A percentile compares a stretch with the other conserved stretches of the same genome.
These are phyloP conservation scores for Aspergillus floridensis DNA, from an alignment of 2,329 filamentous ascomycete species.

Conservation along the genomic window DNA sequence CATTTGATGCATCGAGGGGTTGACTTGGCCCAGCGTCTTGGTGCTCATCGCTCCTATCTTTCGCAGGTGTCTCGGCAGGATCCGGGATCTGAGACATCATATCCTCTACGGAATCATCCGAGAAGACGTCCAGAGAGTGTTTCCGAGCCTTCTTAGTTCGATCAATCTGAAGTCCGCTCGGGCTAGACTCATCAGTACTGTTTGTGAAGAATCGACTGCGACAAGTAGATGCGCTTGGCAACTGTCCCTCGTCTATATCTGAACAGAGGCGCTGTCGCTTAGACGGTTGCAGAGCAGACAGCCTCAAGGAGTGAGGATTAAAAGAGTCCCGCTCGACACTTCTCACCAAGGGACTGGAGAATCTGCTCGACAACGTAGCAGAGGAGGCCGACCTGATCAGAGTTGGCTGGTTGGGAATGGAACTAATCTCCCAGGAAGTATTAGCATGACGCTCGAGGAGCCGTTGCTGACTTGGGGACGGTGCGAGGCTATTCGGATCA, in stretches of 20 bases:
- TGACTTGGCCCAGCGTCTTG: background rate
- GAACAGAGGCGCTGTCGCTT: slow-evolving; percentile 55
- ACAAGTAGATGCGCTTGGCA: slow-evolving; percentile 31
- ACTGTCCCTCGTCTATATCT: slow-evolving; percentile 39
- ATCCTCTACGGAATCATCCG: slow-evolving; percentile 53
- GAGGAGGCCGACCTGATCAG: slow-evolving; percentile 35
- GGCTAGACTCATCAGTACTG: slow-evolving; percentile 35
- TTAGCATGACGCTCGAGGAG: slow-evolving; percentile 55
- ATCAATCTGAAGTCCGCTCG: slow-evolving; percentile 36
- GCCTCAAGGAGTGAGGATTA: slow-evolving; percentile 35
- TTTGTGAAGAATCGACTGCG: slow-evolving; percentile 51
- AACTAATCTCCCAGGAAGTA: slow-evolving; percentile 55
- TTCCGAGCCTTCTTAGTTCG: slow-evolving; percentile 44
- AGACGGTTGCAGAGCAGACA: slow-evolving; percentile 46
- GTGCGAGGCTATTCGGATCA: slow-evolving; percentile 65
- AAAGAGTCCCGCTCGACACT: slow-evolving; percentile 42
- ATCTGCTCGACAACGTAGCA: slow-evolving; percentile 35
- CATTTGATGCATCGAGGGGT: background rate
- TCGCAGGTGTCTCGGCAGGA: slow-evolving; percentile 13
- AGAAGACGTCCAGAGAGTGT: slow-evolving; percentile 50
- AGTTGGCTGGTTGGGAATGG: slow-evolving; percentile 42
- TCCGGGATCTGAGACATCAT: slow-evolving; percentile 49
- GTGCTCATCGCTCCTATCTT: background rate
- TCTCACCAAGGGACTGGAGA: slow-evolving; percentile 44
- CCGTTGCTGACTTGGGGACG: slow-evolving; percentile 61